Evolutionary conservation across 2,329 filamentous ascomycete species (phyloP).

Genomic region (Venturiaceae sp.): DNA sequence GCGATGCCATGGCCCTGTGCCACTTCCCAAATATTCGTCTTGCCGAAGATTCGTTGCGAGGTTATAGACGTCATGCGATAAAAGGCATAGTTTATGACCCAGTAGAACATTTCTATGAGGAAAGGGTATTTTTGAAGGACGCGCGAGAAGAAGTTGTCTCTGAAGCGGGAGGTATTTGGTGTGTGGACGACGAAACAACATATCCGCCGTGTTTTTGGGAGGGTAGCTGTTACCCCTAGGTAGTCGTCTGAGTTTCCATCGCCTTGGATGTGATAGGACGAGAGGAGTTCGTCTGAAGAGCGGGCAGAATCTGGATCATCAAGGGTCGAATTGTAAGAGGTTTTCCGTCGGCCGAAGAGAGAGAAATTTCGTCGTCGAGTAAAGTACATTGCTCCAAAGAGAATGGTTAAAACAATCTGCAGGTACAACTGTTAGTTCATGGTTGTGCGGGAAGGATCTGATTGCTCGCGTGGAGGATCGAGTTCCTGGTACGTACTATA

Average conservation of each 20-base stretch:
- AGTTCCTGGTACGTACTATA: conserved; percentile 18
- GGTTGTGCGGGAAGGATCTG: not conserved
- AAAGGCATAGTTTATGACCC: conserved; percentile 55
- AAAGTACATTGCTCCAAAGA: conserved; percentile 38
- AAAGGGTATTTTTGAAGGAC: conserved; percentile 60
- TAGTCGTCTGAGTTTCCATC: conserved; percentile 24
- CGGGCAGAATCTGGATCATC: conserved; percentile 21
- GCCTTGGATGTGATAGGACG: conserved; percentile 21
- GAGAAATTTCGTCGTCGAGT: conserved; percentile 36
- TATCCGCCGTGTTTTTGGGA: conserved; percentile 40
- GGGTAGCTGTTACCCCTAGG: conserved; percentile 26
- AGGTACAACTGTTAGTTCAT: not conserved
- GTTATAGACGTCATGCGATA: conserved; percentile 50
- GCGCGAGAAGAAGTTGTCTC: conserved; percentile 49
- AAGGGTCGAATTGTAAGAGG: conserved; percentile 20
- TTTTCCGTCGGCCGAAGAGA: conserved; percentile 24
- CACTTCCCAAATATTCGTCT: conserved; percentile 44
- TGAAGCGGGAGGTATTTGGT: conserved; percentile 53
- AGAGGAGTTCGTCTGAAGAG: conserved; percentile 30
- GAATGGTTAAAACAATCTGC: conserved; percentile 41
- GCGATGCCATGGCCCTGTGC: conserved; percentile 46
- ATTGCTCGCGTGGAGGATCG: not conserved
- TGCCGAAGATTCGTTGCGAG: conserved; percentile 42
- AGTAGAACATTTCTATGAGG: conserved; percentile 66
- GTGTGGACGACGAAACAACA: conserved; percentile 44